Percentiles rank a stretch among this genome's conserved stretches.
Evolutionary conservation across 2,329 filamentous ascomycete species (phyloP).

Genomic region (Neobulgaria alba): DNA sequence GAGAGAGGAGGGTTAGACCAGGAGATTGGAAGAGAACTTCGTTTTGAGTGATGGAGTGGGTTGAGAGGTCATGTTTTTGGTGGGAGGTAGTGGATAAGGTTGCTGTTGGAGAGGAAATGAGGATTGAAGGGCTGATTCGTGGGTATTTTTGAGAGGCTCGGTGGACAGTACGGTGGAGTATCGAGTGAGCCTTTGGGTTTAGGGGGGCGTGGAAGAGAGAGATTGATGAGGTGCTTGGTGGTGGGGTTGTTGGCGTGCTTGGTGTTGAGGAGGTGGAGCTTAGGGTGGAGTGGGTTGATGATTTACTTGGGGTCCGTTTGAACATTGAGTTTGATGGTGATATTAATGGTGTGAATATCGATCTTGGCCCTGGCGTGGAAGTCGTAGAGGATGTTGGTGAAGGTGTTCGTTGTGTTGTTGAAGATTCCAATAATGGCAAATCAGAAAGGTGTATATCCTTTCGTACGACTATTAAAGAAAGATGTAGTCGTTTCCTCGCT

Average conservation of each 20-base stretch:
- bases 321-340: conserved; percentile 7
- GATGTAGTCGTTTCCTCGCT: conserved; percentile 44
- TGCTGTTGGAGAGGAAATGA: conserved; percentile 17
- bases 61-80: conserved; percentile 43
- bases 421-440: conserved; percentile 8
- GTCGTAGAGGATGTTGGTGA: conserved; percentile 8
- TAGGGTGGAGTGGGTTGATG: conserved; percentile 13
- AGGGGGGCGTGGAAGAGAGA: conserved; percentile 36
- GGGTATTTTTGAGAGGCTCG: not conserved
- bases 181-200: not conserved
- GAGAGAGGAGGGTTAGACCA: conserved; percentile 48
- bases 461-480: conserved; percentile 49
- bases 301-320: conserved; percentile 6
- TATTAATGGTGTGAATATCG: conserved; percentile 12
- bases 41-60: conserved; percentile 49
- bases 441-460: conserved; percentile 43
- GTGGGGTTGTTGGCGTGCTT: conserved; percentile 25
- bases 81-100: conserved; percentile 28
- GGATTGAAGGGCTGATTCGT: conserved; percentile 13
- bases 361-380: conserved; percentile 12
- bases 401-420: conserved; percentile 1
- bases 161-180: not conserved
- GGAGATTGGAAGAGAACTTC: conserved; percentile 52
- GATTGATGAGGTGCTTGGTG: conserved; percentile 37
- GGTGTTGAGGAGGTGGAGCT: conserved; percentile 13